Evolutionary conservation across 441 rosid genomes (phyloP), one percentile per base, ranked within the genome.

Genomic region (Erodium trifolium): DNA sequence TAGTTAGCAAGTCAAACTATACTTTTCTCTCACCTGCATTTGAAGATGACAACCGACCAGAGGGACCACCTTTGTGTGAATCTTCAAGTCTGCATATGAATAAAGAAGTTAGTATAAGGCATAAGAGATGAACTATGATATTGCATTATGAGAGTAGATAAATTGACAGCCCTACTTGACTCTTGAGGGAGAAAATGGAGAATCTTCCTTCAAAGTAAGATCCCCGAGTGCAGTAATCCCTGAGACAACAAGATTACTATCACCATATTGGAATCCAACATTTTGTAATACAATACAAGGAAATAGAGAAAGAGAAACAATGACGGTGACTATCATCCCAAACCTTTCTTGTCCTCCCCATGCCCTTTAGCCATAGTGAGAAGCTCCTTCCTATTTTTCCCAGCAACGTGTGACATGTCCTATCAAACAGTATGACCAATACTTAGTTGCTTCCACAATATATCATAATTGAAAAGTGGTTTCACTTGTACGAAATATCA

Each of bases 371-470:
- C 86, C 96, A 91, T 90, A 27, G 97, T 91, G 77, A 94, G 80
- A 72, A 92, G 97, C 81, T 94, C 98, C 57, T 87, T 91, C 78
- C 83, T 86, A 84, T 89, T 87, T 82, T 92, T 92, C 74, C 94
- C 96, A 81, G 72, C 79, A 29, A 91, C 86, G 83, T 77, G 96
- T 76, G 97, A 87, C 97, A 55, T 55, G 62, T 55, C 62, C 62
- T 55, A 55, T 14, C 4, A 17, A 55, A 55, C 23, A 55, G 62
- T 55, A 14, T 55, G 62, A 8, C 62, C 62, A 55, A 16, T 16
- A 17, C 62, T 55, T 55, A 5, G 23, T 16, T 6, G 2, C 23
- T 14, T 55, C 23, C 14, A 55, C 23, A 55, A 17, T 0, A 4
- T 37, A 16, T 55, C 23, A 16, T 17, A 55, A 55, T 55, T 55